A percentile compares a stretch with the other conserved stretches of the same genome.
Conservation (phyloP, 495 filamentous ascomycete species). For the Cenococcum geophilum region DNA sequence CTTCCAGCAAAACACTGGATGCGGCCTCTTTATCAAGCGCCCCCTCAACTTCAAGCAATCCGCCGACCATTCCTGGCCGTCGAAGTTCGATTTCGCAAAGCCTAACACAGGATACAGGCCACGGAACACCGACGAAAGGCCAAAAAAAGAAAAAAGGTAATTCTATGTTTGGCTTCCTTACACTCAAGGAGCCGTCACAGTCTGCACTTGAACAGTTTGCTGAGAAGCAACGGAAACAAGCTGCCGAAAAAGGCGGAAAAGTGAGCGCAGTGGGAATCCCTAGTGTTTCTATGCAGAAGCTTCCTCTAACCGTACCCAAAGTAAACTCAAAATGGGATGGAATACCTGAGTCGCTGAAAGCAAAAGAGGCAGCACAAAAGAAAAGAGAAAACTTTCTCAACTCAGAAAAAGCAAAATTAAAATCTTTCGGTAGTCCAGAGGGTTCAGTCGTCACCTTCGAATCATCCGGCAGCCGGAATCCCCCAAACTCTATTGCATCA, state of each 20-base stretch:
- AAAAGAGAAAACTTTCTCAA: background rate
- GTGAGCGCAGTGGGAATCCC: constrained; percentile 27
- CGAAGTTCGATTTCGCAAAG: background rate
- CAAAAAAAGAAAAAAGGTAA: constrained; percentile 27
- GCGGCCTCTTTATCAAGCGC: background rate
- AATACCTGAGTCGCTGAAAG: constrained; percentile 38
- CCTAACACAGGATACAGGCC: background rate
- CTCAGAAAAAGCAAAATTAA: constrained; percentile 5
- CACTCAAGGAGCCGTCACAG: constrained; percentile 39
- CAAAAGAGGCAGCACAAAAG: constrained; percentile 22
- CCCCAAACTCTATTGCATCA: constrained; percentile 19
- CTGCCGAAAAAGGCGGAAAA: constrained; percentile 29
- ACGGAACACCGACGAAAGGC: background rate
- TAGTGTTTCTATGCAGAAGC: constrained; percentile 39
- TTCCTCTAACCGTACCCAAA: constrained; percentile 43
- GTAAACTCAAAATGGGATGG: constrained; percentile 50
- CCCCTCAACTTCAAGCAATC: background rate
- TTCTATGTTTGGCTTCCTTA: constrained; percentile 34
- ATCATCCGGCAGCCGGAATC: constrained; percentile 12
- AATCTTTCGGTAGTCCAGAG: background rate
- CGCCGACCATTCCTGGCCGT: background rate
- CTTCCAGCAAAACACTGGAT: background rate
- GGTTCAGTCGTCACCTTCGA: constrained; percentile 1
- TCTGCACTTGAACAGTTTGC: constrained; percentile 36
- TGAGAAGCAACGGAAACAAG: constrained; percentile 34